Percentiles rank a stretch among this genome's conserved stretches.
Evolutionary conservation across 2,329 filamentous ascomycete genomes (phyloP).

Genomic region (Paecilomyces sp.): DNA sequence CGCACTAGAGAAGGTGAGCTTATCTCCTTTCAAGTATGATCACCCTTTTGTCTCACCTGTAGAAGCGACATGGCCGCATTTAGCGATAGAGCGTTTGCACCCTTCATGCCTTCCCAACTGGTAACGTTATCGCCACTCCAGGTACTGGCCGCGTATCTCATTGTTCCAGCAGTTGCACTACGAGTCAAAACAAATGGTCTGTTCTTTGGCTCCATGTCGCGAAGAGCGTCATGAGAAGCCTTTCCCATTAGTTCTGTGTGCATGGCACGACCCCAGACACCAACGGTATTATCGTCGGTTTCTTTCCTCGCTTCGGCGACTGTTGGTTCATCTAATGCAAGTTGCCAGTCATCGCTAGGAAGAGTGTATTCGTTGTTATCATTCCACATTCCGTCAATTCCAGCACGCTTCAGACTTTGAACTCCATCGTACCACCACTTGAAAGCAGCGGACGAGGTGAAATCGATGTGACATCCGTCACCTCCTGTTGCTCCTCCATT

Average conservation of each 20-base stretch:
- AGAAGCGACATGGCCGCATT: conserved; percentile 62
- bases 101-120: conserved; percentile 66
- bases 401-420: conserved; percentile 52
- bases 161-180: conserved; percentile 63
- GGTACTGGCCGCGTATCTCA: conserved; percentile 62
- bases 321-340: conserved; percentile 45
- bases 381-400: conserved; percentile 71
- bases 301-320: conserved; percentile 30
- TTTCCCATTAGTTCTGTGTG: conserved; percentile 67
- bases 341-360: conserved; percentile 58
- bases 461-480: conserved; percentile 66
- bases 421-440: conserved; percentile 67
- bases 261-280: conserved; percentile 62
- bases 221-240: conserved; percentile 60
- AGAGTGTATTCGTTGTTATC: conserved; percentile 72
- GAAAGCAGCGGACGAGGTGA: conserved; percentile 60
- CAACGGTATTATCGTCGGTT: conserved; percentile 45
- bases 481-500: conserved; percentile 64
- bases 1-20: conserved; percentile 39
- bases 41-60: conserved; percentile 38
- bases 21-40: background rate
- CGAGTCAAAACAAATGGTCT: conserved; percentile 64
- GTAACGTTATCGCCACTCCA: conserved; percentile 73
- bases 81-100: conserved; percentile 61
- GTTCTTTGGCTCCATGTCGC: conserved; percentile 50